phyloP scores from a whole-genome alignment of 2,329 filamentous ascomycete genomes.

The Pyricularia pennisetigena region DNA sequence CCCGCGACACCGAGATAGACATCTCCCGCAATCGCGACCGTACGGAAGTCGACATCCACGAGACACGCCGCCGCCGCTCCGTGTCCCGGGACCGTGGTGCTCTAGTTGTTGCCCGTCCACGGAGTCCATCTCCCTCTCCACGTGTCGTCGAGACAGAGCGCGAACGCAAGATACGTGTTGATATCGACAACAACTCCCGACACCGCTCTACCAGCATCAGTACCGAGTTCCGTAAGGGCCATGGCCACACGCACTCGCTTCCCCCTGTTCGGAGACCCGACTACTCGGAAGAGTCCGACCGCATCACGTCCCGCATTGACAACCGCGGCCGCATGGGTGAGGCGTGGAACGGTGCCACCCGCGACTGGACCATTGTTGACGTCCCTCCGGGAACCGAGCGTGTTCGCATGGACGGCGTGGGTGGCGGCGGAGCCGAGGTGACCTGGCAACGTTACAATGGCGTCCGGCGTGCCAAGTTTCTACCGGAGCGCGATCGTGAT shows the following conservation, averaged over 20 bases:
- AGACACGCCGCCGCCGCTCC: slow-evolving; percentile 16
- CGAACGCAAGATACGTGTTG: slow-evolving; percentile 34
- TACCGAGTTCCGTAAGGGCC: slow-evolving; percentile 13
- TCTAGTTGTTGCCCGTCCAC: slow-evolving; percentile 1
- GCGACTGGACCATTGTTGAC: slow-evolving; percentile 74
- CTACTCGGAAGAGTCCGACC: slow-evolving; percentile 53
- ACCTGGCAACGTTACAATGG: slow-evolving; percentile 75
- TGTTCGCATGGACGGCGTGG: slow-evolving; percentile 71
- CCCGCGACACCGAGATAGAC: slow-evolving; percentile 49
- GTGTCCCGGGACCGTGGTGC: slow-evolving; percentile 27
- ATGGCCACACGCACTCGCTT: slow-evolving; percentile 33
- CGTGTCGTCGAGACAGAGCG: slow-evolving; percentile 47
- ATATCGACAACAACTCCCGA: slow-evolving; percentile 25
- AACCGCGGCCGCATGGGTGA: slow-evolving; percentile 60
- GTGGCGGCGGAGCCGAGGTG: slow-evolving; percentile 65
- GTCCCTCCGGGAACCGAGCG: slow-evolving; percentile 75
- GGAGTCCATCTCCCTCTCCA: neutral
- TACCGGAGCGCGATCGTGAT: slow-evolving; percentile 35
- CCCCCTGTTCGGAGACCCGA: slow-evolving; percentile 19
- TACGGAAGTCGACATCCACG: slow-evolving; percentile 48
- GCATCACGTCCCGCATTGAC: slow-evolving; percentile 46
- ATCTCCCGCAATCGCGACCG: slow-evolving; percentile 43
- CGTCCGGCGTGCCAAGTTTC: slow-evolving; percentile 63
- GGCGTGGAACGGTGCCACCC: slow-evolving; percentile 63
- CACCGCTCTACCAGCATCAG: slow-evolving; percentile 8